phyloP scores from a whole-genome alignment of 2,329 filamentous ascomycete genomes.

The Chaetomium sp. region DNA sequence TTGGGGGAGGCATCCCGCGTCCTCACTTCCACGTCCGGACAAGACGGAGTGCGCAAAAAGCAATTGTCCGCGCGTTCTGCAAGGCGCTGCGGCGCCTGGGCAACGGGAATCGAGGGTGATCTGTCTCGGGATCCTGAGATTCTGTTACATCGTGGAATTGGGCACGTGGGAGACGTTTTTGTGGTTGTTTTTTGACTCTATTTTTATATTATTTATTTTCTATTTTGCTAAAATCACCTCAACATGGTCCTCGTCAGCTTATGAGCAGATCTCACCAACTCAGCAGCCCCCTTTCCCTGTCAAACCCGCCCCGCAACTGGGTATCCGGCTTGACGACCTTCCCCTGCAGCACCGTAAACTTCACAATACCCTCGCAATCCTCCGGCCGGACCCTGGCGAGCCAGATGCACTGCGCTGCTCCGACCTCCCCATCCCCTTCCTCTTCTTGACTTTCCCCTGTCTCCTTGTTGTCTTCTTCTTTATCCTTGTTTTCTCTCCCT shows the following conservation, averaged over 20 bases:
- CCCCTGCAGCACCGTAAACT: conserved; percentile 83
- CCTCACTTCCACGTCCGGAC: background rate
- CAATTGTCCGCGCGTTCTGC: no score
- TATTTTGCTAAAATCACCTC: no score
- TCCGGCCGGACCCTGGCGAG: conserved; percentile 76
- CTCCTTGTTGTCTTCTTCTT: background rate
- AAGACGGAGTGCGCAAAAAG: background rate
- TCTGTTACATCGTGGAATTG: no score
- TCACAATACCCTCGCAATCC: conserved; percentile 87
- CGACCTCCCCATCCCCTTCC: conserved; percentile 38
- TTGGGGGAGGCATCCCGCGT: background rate
- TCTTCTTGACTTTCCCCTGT: conserved; percentile 11
- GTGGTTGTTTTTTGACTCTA: no score
- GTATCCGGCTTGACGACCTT: conserved; percentile 86
- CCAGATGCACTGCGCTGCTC: conserved; percentile 88
- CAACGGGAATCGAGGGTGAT: no score
- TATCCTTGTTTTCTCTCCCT: background rate
- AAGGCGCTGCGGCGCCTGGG: no score
- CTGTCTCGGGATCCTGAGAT: no score
- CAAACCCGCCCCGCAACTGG: conserved; percentile 86
- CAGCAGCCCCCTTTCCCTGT: conserved; percentile 68
- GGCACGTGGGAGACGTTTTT: no score
- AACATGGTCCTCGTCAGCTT: no score
- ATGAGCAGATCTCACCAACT: conserved; percentile 63
- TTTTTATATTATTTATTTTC: no score